Base-by-base conservation (phyloP, 352 stramenopile genomes). In the Pythium apleroticum region DNA sequence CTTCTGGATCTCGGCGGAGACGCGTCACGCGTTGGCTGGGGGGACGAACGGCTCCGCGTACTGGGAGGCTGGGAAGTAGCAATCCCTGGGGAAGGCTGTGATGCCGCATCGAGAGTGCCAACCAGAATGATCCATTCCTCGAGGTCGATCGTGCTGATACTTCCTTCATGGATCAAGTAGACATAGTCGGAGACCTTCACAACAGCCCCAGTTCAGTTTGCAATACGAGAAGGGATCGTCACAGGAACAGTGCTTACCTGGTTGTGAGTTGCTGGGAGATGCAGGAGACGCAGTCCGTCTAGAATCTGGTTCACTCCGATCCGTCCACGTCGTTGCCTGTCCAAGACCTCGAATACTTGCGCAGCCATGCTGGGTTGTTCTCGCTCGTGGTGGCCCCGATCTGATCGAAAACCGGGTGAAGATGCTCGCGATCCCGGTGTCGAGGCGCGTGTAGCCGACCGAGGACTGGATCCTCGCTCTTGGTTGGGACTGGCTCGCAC, bases 81-180 rank as follows among this genome's bases (percentile, higher is more conserved):
- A 22, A 14, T n/a, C 3, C 41, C 24, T 24, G n/a, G 41, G 8
- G 72, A 17, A 19, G 78, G 75, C 4, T 78, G 71, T 4, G 82
- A 89, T 11, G 79, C 80, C 31, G 82, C 82, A 58, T 89, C 80
- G 4, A 91, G 69, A 4, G 80, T 91, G 0, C 77, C 76, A 1
- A 91, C 78, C 11, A 89, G 60, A 41, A 90, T 89, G 54, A 77
- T 65, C 83, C 80, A 91, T 55, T 91, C 80, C 24, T 89, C 77
- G 14, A 77, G 57, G 43, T 80, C 75, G 61, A 91, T 89, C 1
- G 76, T 85, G 43, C 68, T 78, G 50, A 72, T 57, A 14, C 58
- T 53, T 20, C 75, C 80, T 79, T 91, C 80, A 25, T 91, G 79
- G 39, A 91, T 88, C 27, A 91, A 57, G 25, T 89, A 91, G 1